Evolutionary conservation across 768 basidiomycete genomes (phyloP).

Genomic region (Leccinum disarticulatum): DNA sequence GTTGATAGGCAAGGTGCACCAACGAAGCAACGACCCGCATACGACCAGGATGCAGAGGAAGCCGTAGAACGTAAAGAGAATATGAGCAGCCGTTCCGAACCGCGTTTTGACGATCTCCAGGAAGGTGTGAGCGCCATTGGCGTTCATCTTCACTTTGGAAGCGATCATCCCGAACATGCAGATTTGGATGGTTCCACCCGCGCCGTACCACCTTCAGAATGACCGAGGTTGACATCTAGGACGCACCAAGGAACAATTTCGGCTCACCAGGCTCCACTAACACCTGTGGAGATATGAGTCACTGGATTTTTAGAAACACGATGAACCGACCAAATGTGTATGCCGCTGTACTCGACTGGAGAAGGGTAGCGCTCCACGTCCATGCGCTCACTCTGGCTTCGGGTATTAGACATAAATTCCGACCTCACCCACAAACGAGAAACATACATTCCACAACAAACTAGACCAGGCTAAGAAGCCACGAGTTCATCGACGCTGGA

Average conservation of each 20-base stretch:
- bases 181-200: slow-evolving; percentile 53
- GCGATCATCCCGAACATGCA: slow-evolving; percentile 53
- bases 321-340: slow-evolving; percentile 41
- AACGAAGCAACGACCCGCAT: slow-evolving; percentile 49
- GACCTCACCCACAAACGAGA: background rate
- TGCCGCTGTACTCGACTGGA: slow-evolving; percentile 53
- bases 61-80: slow-evolving; percentile 53
- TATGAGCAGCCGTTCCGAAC: slow-evolving; percentile 46
- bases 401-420: background rate
- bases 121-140: slow-evolving; percentile 57
- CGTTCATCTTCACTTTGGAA: slow-evolving; percentile 59
- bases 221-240: background rate
- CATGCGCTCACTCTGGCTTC: slow-evolving; percentile 46
- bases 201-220: slow-evolving; percentile 46
- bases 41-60: slow-evolving; percentile 52
- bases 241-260: background rate
- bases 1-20: slow-evolving; percentile 11
- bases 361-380: slow-evolving; percentile 58
- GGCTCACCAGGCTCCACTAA: slow-evolving; percentile 48
- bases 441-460: slow-evolving; percentile 49
- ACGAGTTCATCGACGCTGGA: background rate
- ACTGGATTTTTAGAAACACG: background rate
- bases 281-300: slow-evolving; percentile 27
- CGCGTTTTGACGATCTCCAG: slow-evolving; percentile 54
- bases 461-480: slow-evolving; percentile 42